Evolutionary conservation across 352 stramenopile genomes (phyloP).

Genomic region (Phytophthora tentaculata): DNA sequence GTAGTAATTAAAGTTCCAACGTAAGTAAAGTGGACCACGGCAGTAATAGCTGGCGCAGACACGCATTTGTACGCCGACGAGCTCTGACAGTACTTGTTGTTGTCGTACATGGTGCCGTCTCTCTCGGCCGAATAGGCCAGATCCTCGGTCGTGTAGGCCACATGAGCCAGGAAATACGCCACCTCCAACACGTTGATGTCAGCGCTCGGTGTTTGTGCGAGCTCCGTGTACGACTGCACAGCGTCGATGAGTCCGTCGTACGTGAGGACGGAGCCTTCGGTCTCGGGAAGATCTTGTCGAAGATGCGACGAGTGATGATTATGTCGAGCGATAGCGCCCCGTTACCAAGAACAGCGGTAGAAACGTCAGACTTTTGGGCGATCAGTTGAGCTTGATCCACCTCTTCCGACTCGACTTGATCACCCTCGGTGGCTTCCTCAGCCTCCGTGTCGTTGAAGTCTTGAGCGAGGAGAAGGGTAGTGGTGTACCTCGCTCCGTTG

Average conservation of each 20-base stretch:
- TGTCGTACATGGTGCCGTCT: neutral
- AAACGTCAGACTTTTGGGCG: neutral
- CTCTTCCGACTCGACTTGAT: neutral
- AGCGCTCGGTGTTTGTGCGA: constrained; percentile 1
- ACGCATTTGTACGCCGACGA: neutral
- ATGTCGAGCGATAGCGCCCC: neutral
- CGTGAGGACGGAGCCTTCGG: constrained; percentile 3
- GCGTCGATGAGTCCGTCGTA: constrained; percentile 7
- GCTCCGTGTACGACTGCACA: constrained; percentile 5
- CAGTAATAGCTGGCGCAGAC: constrained; percentile 3
- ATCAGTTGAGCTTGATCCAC: neutral
- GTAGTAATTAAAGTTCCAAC: constrained; percentile 9
- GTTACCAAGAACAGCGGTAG: neutral
- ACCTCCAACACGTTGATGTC: constrained; percentile 8
- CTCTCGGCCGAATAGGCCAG: constrained; percentile 2
- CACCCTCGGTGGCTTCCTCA: neutral
- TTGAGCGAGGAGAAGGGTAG: neutral
- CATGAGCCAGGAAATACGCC: constrained; percentile 10
- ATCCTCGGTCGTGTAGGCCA: constrained; percentile 5
- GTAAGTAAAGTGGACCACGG: constrained; percentile 3
- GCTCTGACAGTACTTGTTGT: constrained; percentile 3
- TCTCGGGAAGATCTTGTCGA: constrained; percentile 5
- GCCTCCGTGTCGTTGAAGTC: neutral
- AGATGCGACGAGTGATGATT: constrained; percentile 2
- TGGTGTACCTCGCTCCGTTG: neutral